A percentile compares a stretch with the other conserved stretches of the same genome.
Evolutionary conservation across 805 yeast genomes (phyloP).

Genomic region (Kodamaea restingae): DNA sequence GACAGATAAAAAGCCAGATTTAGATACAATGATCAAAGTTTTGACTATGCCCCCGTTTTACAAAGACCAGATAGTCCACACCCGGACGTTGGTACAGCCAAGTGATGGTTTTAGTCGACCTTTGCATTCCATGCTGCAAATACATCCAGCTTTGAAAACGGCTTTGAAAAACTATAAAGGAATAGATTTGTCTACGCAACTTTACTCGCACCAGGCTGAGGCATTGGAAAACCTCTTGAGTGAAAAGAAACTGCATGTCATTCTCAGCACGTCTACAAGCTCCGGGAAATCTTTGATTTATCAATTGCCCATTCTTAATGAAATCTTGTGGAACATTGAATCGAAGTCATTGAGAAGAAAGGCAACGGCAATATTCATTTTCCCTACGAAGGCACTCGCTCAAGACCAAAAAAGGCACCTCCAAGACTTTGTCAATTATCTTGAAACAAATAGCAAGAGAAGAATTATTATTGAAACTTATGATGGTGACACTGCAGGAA

Average conservation of each 20-base stretch:
- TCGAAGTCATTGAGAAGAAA: conserved; percentile 28
- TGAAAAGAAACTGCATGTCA: conserved; percentile 54
- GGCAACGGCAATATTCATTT: conserved; percentile 76
- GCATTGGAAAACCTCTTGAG: conserved; percentile 55
- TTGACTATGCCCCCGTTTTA: conserved; percentile 51
- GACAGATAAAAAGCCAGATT: conserved; percentile 26
- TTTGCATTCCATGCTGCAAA: conserved; percentile 23
- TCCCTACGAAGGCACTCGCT: conserved; percentile 96
- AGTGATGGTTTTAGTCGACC: conserved; percentile 17
- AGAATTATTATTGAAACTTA: conserved; percentile 66
- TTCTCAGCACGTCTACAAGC: conserved; percentile 91
- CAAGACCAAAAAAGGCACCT: conserved; percentile 93
- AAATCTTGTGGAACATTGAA: conserved; percentile 33
- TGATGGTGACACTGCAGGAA: conserved; percentile 87
- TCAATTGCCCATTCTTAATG: conserved; percentile 74
- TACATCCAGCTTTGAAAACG: conserved; percentile 42
- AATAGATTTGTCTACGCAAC: conserved; percentile 37
- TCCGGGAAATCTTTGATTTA: conserved; percentile 94
- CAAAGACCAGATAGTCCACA: conserved; percentile 56
- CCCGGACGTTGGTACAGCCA: conserved; percentile 29
- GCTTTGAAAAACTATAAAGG: conserved; percentile 50
- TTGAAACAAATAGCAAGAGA: conserved; percentile 38
- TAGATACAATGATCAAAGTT: conserved; percentile 46
- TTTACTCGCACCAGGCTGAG: conserved; percentile 79
- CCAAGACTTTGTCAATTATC: conserved; percentile 47